A percentile compares a stretch with the other conserved stretches of the same genome.
Conservation (phyloP, 352 stramenopile species). For the Thalassiosira hispida region DNA sequence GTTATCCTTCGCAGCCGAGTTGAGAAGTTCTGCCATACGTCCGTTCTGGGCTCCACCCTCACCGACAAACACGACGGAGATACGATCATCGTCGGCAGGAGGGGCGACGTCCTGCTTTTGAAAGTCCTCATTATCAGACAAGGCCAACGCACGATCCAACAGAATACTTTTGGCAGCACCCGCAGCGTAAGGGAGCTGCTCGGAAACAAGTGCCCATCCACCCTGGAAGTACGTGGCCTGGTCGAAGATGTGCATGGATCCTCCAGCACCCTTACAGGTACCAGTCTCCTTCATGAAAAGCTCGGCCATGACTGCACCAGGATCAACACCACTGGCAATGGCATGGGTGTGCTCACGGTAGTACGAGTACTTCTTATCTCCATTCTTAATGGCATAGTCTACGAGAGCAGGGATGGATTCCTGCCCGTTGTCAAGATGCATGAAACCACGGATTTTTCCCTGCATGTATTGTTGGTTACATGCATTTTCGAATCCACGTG, state of each 20-base stretch:
- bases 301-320: conserved; percentile 89
- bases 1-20: conserved; percentile 88
- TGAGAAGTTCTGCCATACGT: conserved; percentile 88
- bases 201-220: conserved; percentile 89
- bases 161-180: conserved; percentile 88
- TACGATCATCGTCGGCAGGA: conserved; percentile 77
- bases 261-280: conserved; percentile 88
- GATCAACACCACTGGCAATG: conserved; percentile 85
- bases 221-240: conserved; percentile 88
- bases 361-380: conserved; percentile 90
- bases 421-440: conserved; percentile 92
- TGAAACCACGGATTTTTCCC: conserved; percentile 90
- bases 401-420: conserved; percentile 88
- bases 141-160: conserved; percentile 85
- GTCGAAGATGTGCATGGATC: conserved; percentile 92
- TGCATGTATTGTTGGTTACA: conserved; percentile 90
- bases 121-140: conserved; percentile 78
- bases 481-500: conserved; percentile 89
- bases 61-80: conserved; percentile 89
- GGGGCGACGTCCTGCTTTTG: conserved; percentile 53
- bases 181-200: conserved; percentile 88
- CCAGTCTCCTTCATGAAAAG: conserved; percentile 90
- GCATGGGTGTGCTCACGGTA: conserved; percentile 91
- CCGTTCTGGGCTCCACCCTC: conserved; percentile 90
- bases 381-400: conserved; percentile 85